Conservation (phyloP, 345 rosid genomes). For the Eucalyptus erythrocorys region DNA sequence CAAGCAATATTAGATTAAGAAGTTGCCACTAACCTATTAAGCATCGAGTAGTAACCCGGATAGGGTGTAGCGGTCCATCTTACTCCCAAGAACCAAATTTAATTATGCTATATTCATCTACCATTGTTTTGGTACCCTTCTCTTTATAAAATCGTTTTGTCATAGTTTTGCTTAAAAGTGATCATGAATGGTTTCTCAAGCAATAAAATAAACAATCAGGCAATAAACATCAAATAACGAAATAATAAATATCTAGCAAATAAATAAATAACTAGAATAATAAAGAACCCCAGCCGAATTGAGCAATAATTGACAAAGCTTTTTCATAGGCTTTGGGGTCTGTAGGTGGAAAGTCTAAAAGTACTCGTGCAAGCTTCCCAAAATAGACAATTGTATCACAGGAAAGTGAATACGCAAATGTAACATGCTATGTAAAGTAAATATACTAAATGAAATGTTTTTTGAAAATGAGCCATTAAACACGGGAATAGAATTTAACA, state of each 20-base stretch:
- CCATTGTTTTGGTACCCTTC: background rate
- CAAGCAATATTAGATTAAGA: background rate
- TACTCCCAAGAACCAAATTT: background rate
- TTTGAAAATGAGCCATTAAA: background rate
- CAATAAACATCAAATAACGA: background rate
- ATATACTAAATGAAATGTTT: background rate
- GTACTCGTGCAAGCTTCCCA: background rate
- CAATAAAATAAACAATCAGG: background rate
- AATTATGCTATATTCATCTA: background rate
- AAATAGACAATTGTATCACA: background rate
- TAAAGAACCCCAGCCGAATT: too few relatives aligned
- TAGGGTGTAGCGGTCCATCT: background rate
- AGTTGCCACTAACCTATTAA: background rate
- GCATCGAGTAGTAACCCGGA: background rate
- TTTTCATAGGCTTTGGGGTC: background rate
- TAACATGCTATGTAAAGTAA: background rate
- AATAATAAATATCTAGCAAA: background rate
- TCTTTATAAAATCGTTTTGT: background rate
- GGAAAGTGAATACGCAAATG: background rate
- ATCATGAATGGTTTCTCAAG: background rate
- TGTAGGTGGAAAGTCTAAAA: background rate
- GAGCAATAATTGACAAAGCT: background rate
- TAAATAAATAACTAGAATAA: background rate
- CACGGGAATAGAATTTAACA: background rate
- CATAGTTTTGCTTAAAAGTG: background rate